Percentiles rank a stretch among this genome's conserved stretches.
Evolutionary conservation across 805 yeast species (phyloP).

Genomic region (Cyberlindnera amylophila): DNA sequence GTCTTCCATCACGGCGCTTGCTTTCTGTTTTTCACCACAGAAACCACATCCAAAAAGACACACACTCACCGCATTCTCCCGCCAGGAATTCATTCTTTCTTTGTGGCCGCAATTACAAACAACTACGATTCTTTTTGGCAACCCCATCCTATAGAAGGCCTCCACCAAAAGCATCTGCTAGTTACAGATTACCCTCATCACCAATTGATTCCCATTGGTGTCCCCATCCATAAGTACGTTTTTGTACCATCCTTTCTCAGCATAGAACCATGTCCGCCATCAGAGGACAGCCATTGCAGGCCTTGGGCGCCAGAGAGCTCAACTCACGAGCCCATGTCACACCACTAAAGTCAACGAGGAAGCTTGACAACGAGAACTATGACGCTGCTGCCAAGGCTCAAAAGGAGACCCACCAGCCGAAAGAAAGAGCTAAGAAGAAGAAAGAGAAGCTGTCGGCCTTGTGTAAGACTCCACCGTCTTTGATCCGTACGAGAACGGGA

Average conservation of each 20-base stretch:
- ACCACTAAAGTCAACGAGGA: conserved; percentile 29
- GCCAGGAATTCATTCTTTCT: conserved; percentile 2
- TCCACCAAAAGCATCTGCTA: too few species aligned
- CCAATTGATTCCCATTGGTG: neutral
- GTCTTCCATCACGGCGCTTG: neutral
- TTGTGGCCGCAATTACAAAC: neutral
- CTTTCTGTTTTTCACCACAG: neutral
- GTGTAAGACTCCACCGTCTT: conserved; percentile 95
- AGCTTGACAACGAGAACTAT: conserved; percentile 16
- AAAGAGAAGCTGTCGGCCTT: conserved; percentile 86
- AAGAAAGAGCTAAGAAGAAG: conserved; percentile 54
- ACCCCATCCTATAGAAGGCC: too few species aligned
- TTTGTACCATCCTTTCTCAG: conserved; percentile 2
- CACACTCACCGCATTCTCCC: conserved; percentile 3
- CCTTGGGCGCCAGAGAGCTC: conserved; percentile 31
- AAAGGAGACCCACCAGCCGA: conserved; percentile 21
- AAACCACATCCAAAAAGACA: too few species aligned
- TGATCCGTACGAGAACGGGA: conserved; percentile 82
- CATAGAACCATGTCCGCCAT: conserved; percentile 27
- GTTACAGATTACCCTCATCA: too few species aligned
- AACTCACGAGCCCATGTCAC: conserved; percentile 31
- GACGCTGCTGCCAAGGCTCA: conserved; percentile 13
- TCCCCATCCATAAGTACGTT: conserved; percentile 1
- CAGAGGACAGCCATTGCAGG: conserved; percentile 39
- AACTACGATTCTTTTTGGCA: too few species aligned